Evolutionary conservation across 495 filamentous ascomycete species (phyloP), one percentile per base, ranked within the genome.

Genomic region (Aspergillus indologenus): DNA sequence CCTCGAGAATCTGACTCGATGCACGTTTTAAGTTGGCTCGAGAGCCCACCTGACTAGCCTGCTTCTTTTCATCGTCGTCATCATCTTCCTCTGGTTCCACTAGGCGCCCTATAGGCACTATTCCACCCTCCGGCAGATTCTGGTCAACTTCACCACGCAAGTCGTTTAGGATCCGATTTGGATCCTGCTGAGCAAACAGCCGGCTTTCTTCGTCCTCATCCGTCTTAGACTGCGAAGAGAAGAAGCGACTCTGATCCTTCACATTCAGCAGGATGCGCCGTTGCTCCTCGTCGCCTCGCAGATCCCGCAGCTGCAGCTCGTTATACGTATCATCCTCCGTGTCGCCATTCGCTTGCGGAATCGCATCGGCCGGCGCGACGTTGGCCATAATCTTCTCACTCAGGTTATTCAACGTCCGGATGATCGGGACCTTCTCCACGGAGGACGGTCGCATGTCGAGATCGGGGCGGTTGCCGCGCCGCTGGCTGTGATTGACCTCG

Each of bases 331-430:
- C 85, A 62, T 91, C 89, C 61, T 95, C 90, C 61, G 88, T 74
- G 12, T 86, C 90, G 55, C 83, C 81, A 2, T 81, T 82, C 24
- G 73, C 82, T 60, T 79, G 80, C 14, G 84, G 79, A 57, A 90
- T 84, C 20, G 79, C 71, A 66, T 96, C 94, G 5, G 86, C 82
- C 0, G 91, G 88, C 5, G 87, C 81, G 18, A 95, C 90, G 57
- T 90, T 87, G 29, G 87, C 88, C 78, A 98, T 87, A 62, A 98
- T 87, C 68, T 94, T 97, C 64, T 91, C 88, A 64, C 89, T 94
- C 54, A 96, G 77, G 54, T 77, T 87, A 69, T 98, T 98, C 49
- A 98, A 74, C 0, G 89, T 90, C 34, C 87, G 83, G 63, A 97
- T 87, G 52, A 96, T 92, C 0, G 89, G 90, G 6, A 87, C 85